Base-by-base conservation (phyloP, 164 flowering plant genomes). In the Cinnamomum micranthum region DNA sequence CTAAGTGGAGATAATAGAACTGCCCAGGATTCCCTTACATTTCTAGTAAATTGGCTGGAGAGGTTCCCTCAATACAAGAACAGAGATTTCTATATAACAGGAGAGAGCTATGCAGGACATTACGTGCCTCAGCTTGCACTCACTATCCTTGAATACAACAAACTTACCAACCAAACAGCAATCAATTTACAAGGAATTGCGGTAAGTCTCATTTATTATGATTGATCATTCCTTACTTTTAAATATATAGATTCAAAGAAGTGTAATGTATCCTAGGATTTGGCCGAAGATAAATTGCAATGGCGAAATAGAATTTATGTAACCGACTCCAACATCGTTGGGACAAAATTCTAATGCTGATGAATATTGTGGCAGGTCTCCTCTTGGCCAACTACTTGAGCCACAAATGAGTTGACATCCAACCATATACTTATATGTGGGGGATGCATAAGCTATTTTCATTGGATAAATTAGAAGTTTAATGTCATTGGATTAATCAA, bases 101-200 rank as follows among this genome's bases (percentile, higher is more conserved):
- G 94, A 70, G 92, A 90, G 81, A 84, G 85, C 79, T 84, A 84
- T 22, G 83, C 81, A 0, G 83, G 87, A 12, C 86, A 84, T 50
- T 89, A 91, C 58, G 86, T 88, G 58, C 95, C 95, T 74, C 92
- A 91, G 63, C 83, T 91, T 10, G 90, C 92, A 6, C 88, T 88
- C 74, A 83, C 86, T 14, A 71, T 91, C 1, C 82, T 73, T 62
- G 87, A 86, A 27, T 50, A 87, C 20, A 91, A 88, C 76, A 83
- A 86, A n/a, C 76, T 81, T 4, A 70, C 66, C 1, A 80, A 79
- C 13, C 79, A 80, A 65, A 80, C 83, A 7, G 19, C 72, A 3
- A 84, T 90, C 35, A 85, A 88, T 71, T 88, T 91, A 71, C 87
- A 86, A 83, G 95, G 95, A 22, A 84, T 91, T 81, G 79, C 79